Conservation (phyloP, 176 grass and related monocot species). For the Musa schizocarpa region DNA sequence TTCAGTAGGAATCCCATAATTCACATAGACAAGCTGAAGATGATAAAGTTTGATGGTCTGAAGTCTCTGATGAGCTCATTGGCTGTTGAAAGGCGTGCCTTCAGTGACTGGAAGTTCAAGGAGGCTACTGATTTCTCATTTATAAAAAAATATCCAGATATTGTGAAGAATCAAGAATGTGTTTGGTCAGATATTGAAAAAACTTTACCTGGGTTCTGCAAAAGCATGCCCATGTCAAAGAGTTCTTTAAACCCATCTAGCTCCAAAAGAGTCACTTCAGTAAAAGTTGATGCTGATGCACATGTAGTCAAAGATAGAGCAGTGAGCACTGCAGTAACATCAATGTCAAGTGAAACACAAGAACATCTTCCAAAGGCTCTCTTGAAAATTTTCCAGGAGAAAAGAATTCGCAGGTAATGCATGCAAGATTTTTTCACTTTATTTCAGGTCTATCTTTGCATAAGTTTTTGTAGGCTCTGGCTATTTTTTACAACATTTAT, state of each 20-base stretch:
- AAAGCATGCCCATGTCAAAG: slow-evolving; percentile 18
- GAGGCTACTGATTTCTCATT: slow-evolving; percentile 39
- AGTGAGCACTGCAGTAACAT: slow-evolving; percentile 16
- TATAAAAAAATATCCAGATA: slow-evolving; percentile 35
- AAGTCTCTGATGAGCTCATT: slow-evolving; percentile 29
- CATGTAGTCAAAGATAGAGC: slow-evolving; percentile 25
- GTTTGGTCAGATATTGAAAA: slow-evolving; percentile 35
- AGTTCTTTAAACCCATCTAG: slow-evolving; percentile 19
- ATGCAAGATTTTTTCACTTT: slow-evolving; percentile 3
- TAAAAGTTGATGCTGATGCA: slow-evolving; percentile 21
- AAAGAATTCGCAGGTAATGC: slow-evolving; percentile 54
- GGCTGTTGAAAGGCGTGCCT: slow-evolving; percentile 31
- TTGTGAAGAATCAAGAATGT: slow-evolving; percentile 48
- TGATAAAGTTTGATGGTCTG: not conserved
- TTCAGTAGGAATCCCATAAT: slow-evolving; percentile 48
- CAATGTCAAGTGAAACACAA: slow-evolving; percentile 23
- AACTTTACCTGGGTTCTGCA: not conserved
- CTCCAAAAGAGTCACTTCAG: not conserved
- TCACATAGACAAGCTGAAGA: slow-evolving; percentile 6
- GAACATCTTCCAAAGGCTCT: slow-evolving; percentile 29
- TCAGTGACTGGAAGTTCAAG: slow-evolving; percentile 54
- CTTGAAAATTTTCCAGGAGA: slow-evolving; percentile 34
- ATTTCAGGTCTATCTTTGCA: not conserved
- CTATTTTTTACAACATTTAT: not conserved
- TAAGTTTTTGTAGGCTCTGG: not conserved